Percentiles rank a stretch among this genome's conserved stretches.
These are phyloP conservation scores for Ganoderma leucocontextum DNA, from an alignment of 1,284 basidiomycete genomes.

Conservation along the genomic window DNA sequence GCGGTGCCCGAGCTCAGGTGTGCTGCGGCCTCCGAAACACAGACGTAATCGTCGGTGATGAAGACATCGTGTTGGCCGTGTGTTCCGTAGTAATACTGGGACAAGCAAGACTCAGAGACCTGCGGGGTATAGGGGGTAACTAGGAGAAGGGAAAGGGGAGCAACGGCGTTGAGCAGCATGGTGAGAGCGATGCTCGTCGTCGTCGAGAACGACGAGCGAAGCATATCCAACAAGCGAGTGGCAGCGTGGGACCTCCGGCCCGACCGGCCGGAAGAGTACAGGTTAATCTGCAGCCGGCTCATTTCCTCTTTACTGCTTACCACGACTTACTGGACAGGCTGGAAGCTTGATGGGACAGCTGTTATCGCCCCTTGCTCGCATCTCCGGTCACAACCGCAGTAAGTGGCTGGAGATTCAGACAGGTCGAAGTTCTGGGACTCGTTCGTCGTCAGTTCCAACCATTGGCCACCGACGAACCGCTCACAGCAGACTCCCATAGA, in stretches of 20 bases:
- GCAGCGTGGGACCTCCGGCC: neutral
- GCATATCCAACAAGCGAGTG: neutral
- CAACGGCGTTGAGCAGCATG: constrained; percentile 31
- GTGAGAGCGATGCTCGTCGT: constrained; percentile 17
- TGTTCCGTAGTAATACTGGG: constrained; percentile 61
- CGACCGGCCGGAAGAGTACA: no score
- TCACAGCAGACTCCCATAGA: no score
- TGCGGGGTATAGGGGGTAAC: constrained; percentile 37
- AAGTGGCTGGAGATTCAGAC: no score
- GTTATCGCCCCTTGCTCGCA: no score
- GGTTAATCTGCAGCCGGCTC: no score
- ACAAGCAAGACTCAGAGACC: constrained; percentile 52
- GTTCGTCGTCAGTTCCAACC: no score
- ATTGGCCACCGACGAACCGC: no score
- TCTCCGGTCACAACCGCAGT: no score
- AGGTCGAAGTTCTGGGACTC: no score
- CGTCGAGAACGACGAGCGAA: neutral
- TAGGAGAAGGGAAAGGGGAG: constrained; percentile 36
- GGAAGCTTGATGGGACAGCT: no score
- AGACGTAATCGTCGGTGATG: constrained; percentile 46
- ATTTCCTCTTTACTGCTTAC: no score
- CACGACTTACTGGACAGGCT: no score
- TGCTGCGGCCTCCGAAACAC: constrained; percentile 29
- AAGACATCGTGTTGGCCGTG: constrained; percentile 59
- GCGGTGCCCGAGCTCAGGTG: constrained; percentile 23